These are phyloP conservation scores for Suillus hirtellus DNA, from an alignment of 768 basidiomycete genomes.

Conservation along the genomic window DNA sequence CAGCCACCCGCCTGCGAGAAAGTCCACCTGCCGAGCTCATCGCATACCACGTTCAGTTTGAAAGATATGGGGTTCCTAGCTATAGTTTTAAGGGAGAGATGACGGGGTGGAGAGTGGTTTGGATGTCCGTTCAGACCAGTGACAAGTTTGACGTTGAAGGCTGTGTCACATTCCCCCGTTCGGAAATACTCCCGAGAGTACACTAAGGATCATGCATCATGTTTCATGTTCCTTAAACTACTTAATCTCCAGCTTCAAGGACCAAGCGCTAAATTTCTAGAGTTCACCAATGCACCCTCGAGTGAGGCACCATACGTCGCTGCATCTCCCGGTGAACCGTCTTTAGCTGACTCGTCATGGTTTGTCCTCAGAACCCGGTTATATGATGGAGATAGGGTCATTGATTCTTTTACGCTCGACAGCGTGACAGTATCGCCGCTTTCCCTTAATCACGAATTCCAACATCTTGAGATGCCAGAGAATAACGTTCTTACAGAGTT, in stretches of 20 bases:
- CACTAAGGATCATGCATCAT: neutral
- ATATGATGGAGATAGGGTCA: neutral
- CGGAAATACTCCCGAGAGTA: neutral
- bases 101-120: neutral
- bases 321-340: neutral
- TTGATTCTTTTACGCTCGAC: no score
- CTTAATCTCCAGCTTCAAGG: neutral
- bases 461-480: neutral
- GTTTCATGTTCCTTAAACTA: neutral
- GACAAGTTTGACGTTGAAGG: constrained; percentile 13
- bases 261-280: neutral
- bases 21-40: constrained; percentile 58
- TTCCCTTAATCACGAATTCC: neutral
- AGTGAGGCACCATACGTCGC: neutral
- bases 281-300: neutral
- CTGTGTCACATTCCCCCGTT: constrained; percentile 5
- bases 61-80: neutral
- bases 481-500: neutral
- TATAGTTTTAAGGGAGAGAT: neutral
- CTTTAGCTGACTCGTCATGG: neutral
- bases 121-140: constrained; percentile 6
- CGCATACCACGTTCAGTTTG: constrained; percentile 16
- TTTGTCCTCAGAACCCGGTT: neutral
- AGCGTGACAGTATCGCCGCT: neutral
- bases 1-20: constrained; percentile 57